phyloP scores from a whole-genome alignment of 768 basidiomycete species.

The Paxillus ammoniavirescens region DNA sequence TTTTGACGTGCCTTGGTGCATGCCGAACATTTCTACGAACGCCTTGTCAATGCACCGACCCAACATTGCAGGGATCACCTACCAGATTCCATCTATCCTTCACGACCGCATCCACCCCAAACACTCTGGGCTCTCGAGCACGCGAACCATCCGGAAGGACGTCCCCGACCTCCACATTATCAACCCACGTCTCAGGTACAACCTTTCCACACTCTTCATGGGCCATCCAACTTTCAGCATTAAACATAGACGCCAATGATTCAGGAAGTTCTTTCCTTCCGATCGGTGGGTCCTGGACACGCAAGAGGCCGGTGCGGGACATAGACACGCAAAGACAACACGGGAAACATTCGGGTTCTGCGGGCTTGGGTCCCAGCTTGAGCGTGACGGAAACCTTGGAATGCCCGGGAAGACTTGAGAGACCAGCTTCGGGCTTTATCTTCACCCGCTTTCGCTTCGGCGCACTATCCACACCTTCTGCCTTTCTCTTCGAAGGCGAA shows the following conservation, averaged over 20 bases:
- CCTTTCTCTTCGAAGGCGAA: conserved; percentile 39
- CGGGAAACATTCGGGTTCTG: conserved; percentile 55
- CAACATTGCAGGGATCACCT: conserved; percentile 25
- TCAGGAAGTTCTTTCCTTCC: conserved; percentile 52
- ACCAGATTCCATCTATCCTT: conserved; percentile 94
- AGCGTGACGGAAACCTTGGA: conserved; percentile 56
- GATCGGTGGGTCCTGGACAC: conserved; percentile 66
- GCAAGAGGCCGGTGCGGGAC: conserved; percentile 52
- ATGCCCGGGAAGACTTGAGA: conserved; percentile 9
- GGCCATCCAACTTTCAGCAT: conserved; percentile 58
- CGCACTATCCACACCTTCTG: conserved; percentile 27
- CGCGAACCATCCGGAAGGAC: conserved; percentile 30
- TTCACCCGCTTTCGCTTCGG: conserved; percentile 29
- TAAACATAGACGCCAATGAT: conserved; percentile 19
- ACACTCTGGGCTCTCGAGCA: conserved; percentile 54
- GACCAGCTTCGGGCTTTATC: conserved; percentile 1
- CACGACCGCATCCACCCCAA: conserved; percentile 85
- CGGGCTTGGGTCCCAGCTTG: conserved; percentile 63
- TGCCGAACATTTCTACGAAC: conserved; percentile 81
- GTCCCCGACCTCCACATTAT: conserved; percentile 50
- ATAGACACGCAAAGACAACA: conserved; percentile 68
- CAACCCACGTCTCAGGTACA: conserved; percentile 92
- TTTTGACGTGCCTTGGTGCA: conserved; percentile 71
- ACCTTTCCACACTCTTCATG: conserved; percentile 79
- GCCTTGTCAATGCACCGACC: neutral